phyloP scores from a whole-genome alignment of 108 stramenopile genomes.

The Skeletonema menzelii region DNA sequence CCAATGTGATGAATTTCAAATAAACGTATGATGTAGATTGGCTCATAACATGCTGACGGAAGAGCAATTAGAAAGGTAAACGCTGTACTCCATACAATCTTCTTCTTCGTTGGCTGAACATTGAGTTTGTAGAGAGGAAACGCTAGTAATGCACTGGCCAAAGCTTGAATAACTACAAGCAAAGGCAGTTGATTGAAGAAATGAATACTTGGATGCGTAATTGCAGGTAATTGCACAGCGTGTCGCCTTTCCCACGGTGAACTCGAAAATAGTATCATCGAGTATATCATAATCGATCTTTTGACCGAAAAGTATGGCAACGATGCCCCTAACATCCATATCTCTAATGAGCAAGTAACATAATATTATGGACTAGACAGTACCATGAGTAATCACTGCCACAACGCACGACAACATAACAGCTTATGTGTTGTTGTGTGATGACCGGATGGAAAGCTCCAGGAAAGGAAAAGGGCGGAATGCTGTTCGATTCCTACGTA shows the following conservation, averaged over 20 bases:
- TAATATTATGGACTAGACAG: too few species aligned
- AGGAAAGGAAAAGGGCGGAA: too few species aligned
- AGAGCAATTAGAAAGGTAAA: conserved; percentile 17
- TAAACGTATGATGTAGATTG: neutral
- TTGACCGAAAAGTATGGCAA: neutral
- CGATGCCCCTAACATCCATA: neutral
- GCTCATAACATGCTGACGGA: conserved; percentile 13
- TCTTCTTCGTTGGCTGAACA: conserved; percentile 1
- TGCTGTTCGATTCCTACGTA: too few species aligned
- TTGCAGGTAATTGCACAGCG: neutral
- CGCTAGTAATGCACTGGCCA: conserved; percentile 25
- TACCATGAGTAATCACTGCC: too few species aligned
- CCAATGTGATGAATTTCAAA: neutral
- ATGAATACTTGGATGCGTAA: neutral
- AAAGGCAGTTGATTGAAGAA: neutral
- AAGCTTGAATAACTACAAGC: conserved; percentile 9
- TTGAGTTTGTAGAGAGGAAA: conserved; percentile 22
- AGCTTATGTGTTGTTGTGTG: too few species aligned
- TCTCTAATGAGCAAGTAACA: too few species aligned
- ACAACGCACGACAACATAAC: too few species aligned
- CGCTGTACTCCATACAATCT: conserved; percentile 2
- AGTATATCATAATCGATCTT: neutral
- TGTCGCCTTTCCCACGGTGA: neutral
- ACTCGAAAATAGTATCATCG: neutral
- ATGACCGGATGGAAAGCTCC: too few species aligned